Evolutionary conservation across 352 stramenopile species (phyloP).

Genomic region (Phytophthora sojae): DNA sequence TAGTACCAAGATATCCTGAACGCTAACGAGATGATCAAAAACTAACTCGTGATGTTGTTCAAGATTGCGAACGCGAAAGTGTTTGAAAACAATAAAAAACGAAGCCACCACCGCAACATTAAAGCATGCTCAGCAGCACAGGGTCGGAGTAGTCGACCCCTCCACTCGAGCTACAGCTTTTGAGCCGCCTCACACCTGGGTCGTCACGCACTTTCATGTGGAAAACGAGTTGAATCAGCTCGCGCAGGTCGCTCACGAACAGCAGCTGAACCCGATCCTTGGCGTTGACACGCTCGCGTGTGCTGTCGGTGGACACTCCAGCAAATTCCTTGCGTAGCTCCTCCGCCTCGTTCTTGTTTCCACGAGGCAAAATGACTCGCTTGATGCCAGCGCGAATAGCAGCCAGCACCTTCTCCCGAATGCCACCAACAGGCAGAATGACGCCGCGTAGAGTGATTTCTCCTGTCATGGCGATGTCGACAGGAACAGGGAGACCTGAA

Average conservation of each 20-base stretch:
- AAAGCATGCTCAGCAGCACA: conserved; percentile 62
- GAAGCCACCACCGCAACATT: conserved; percentile 17
- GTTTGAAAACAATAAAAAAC: conserved; percentile 33
- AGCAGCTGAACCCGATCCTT: conserved; percentile 57
- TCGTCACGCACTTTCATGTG: conserved; percentile 67
- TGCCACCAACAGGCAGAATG: conserved; percentile 91
- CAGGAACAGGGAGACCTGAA: conserved; percentile 63
- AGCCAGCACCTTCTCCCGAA: conserved; percentile 91
- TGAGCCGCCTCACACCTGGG: conserved; percentile 22
- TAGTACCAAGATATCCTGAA: conserved; percentile 13
- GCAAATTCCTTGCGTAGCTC: conserved; percentile 75
- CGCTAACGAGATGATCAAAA: conserved; percentile 21
- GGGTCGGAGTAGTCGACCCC: conserved; percentile 37
- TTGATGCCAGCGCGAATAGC: conserved; percentile 88
- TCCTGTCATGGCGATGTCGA: conserved; percentile 90
- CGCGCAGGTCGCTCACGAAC: conserved; percentile 75
- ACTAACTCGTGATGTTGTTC: conserved; percentile 26
- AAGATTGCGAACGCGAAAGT: conserved; percentile 15
- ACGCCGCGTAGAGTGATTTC: conserved; percentile 89
- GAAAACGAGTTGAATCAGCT: conserved; percentile 76
- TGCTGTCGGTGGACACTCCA: conserved; percentile 21
- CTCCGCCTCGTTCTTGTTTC: conserved; percentile 79
- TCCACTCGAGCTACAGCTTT: conserved; percentile 4
- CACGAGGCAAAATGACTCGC: conserved; percentile 77
- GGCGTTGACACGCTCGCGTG: conserved; percentile 25